Percentiles rank a stretch among this genome's conserved stretches.
Conservation (phyloP, 1,284 basidiomycete genomes). For the Earliella scabrosa region DNA sequence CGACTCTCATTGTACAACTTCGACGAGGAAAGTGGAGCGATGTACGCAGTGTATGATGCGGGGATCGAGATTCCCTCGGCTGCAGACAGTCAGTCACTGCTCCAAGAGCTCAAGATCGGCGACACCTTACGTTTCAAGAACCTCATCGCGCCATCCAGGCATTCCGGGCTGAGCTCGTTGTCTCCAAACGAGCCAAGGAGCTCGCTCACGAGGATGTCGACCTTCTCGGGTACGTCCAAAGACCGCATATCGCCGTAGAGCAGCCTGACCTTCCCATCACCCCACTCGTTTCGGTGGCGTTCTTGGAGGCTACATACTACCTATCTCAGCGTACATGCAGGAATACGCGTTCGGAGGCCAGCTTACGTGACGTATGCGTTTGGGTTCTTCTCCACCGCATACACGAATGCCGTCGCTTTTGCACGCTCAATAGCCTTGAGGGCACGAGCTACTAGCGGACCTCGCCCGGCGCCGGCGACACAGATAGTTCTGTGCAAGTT, state of each 20-base stretch:
- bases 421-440: conserved; percentile 81
- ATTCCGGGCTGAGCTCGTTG: conserved; percentile 98
- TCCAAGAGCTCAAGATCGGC: neutral
- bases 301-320: conserved; percentile 71
- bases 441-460: conserved; percentile 90
- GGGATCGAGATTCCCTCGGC: conserved; percentile 96
- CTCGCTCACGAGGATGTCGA: conserved; percentile 96
- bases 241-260: conserved; percentile 94
- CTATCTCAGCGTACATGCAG: conserved; percentile 18
- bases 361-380: conserved; percentile 91
- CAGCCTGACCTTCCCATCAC: conserved; percentile 71
- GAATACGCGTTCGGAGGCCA: neutral
- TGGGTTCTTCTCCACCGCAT: conserved; percentile 96
- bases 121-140: conserved; percentile 80
- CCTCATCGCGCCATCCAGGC: conserved; percentile 93
- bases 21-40: conserved; percentile 92
- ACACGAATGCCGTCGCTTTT: conserved; percentile 68
- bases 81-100: conserved; percentile 36
- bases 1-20: conserved; percentile 88
- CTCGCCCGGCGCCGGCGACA: conserved; percentile 94
- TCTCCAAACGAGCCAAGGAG: conserved; percentile 97
- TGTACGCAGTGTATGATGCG: conserved; percentile 91
- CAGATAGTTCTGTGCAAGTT: conserved; percentile 68
- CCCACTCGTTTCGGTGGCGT: conserved; percentile 84
- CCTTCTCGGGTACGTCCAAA: conserved; percentile 80